Base-by-base conservation (phyloP, 2,329 filamentous ascomycete species). In the Nigrospora sphaerica region DNA sequence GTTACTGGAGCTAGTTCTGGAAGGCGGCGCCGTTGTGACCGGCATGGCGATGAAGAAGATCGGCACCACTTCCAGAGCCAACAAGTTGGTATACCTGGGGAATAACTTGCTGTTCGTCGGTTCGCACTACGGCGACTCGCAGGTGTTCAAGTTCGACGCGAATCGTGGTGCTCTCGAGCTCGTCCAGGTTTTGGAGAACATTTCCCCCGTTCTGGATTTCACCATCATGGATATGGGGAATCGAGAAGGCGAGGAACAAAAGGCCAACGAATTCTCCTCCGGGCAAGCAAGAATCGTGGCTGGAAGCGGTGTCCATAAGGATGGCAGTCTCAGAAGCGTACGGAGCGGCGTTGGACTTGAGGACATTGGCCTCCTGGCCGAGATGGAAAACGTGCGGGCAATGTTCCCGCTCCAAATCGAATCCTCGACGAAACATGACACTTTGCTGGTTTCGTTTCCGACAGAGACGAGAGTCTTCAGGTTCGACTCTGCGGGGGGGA, bases 151-250 rank as follows among this genome's bases (percentile, higher is more conserved):
- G 17, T 51, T 68, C 6, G 56, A 65, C 2, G 54, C 62, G 0
- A 45, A 49, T 1, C 48, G 55, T 28, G 55, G 61, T 19, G 59
- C 74, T 0, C 72, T 91, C 49, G 73, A 83, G 41, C 65, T 91
- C 5, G 64, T 93, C 11, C 89, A 95, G 60, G 85, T 81, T 0
- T 74, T 95, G 46, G 71, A 80, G 4, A 98, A 95, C 59, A 88
- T 97, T 56, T 90, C 87, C 0, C 93, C 93, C 0, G 87, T 98
- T 37, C 69, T 97, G 35, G 93, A 98, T 62, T 96, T 98, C 56
- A 85, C 87, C 1, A 81, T 98, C 14, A 95, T 97, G 89, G 93
- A 97, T 59, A 86, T 97, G 75, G 92, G 91, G 1, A 91, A 89
- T 55, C 77, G 88, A 46, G 84, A 88, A 49, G 85, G 85, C 18